phyloP scores from a whole-genome alignment of 345 rosid genomes.

The Noccaea bulbosa region DNA sequence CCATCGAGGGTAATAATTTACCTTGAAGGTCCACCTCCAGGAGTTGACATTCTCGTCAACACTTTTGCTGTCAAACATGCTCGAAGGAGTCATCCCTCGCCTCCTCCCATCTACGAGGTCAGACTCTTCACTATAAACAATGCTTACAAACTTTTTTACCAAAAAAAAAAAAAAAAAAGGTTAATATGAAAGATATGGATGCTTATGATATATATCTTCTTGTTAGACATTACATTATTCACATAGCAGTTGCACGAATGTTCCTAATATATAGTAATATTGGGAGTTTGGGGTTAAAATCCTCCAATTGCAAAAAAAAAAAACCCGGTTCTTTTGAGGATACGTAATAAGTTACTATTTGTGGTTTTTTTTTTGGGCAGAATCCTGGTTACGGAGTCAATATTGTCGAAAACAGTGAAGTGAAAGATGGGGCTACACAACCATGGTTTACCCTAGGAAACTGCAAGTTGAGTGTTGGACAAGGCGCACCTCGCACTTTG shows the following conservation, averaged over 20 bases:
- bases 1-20: constrained; percentile 64
- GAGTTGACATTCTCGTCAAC: constrained; percentile 80
- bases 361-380: constrained; percentile 40
- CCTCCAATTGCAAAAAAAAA: background rate
- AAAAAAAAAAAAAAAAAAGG: too few species aligned
- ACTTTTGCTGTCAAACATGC: constrained; percentile 72
- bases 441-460: constrained; percentile 86
- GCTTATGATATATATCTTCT: background rate
- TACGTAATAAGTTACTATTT: constrained; percentile 1
- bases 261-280: background rate
- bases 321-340: background rate
- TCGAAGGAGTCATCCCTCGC: constrained; percentile 57
- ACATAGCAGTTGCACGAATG: background rate
- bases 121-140: constrained; percentile 3
- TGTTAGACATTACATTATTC: background rate
- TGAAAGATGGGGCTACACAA: constrained; percentile 50
- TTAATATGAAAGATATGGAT: too few species aligned
- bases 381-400: constrained; percentile 72
- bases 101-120: constrained; percentile 70
- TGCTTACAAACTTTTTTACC: background rate
- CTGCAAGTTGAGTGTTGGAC: constrained; percentile 61
- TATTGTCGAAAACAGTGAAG: constrained; percentile 65
- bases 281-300: background rate
- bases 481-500: constrained; percentile 69
- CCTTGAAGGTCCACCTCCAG: constrained; percentile 91